A percentile compares a stretch with the other conserved stretches of the same genome.
Conservation (phyloP, 371 early-diverging fungal species). For the Mucor indicus region DNA sequence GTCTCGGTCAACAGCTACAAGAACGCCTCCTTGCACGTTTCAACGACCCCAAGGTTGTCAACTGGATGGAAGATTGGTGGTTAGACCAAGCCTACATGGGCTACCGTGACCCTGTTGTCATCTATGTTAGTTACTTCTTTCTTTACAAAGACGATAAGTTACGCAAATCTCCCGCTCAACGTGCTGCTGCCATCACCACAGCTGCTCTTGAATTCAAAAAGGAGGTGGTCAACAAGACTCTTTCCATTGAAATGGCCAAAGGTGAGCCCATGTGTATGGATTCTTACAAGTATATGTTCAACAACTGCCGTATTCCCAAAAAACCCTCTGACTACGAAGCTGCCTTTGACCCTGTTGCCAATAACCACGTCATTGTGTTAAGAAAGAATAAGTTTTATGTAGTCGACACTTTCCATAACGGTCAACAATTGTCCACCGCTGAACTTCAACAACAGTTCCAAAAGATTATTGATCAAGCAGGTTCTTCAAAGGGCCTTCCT, state of each 20-base stretch:
- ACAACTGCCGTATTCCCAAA: slow-evolving; percentile 88
- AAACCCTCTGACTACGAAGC: slow-evolving; percentile 81
- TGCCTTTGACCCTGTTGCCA: slow-evolving; percentile 71
- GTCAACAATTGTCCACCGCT: slow-evolving; percentile 75
- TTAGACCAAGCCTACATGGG: slow-evolving; percentile 89
- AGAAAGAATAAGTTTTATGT: slow-evolving; percentile 90
- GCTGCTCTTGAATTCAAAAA: slow-evolving; percentile 87
- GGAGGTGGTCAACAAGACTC: slow-evolving; percentile 76
- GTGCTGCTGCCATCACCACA: slow-evolving; percentile 88
- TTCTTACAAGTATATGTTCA: slow-evolving; percentile 95
- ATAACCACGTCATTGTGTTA: slow-evolving; percentile 83
- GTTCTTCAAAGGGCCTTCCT: slow-evolving; percentile 64
- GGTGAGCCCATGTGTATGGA: slow-evolving; percentile 83
- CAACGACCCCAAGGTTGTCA: slow-evolving; percentile 60
- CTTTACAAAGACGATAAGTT: slow-evolving; percentile 82
- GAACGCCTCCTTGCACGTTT: slow-evolving; percentile 71
- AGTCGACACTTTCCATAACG: slow-evolving; percentile 73
- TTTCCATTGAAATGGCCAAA: slow-evolving; percentile 84
- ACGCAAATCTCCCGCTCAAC: slow-evolving; percentile 70
- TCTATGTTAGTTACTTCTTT: slow-evolving; percentile 85
- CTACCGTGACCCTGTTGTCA: slow-evolving; percentile 95
- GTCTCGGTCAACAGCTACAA: slow-evolving; percentile 81
- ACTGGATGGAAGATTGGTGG: slow-evolving; percentile 98
- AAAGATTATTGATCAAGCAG: slow-evolving; percentile 74
- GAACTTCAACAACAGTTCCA: slow-evolving; percentile 81